Evolutionary conservation across 1,139 yeast species (phyloP).

Genomic region (Yamadazyma membranifaciens): DNA sequence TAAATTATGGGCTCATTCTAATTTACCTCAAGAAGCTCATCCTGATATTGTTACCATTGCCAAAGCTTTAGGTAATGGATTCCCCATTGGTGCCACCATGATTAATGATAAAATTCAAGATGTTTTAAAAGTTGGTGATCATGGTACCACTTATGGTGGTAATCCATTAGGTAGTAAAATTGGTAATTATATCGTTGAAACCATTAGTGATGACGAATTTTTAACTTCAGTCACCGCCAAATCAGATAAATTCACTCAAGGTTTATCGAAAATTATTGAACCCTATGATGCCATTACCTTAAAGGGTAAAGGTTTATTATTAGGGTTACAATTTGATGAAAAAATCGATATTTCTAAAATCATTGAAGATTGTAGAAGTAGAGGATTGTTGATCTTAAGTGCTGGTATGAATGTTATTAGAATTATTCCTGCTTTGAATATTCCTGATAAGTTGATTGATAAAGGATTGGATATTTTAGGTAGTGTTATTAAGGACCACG

Average conservation of each 20-base stretch:
- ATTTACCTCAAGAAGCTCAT: slow-evolving; percentile 71
- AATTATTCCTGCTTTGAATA: slow-evolving; percentile 89
- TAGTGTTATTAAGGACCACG: slow-evolving; percentile 1
- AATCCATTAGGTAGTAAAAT: slow-evolving; percentile 88
- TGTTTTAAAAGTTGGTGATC: slow-evolving; percentile 83
- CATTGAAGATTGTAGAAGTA: slow-evolving; percentile 66
- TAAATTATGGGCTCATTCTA: slow-evolving; percentile 86
- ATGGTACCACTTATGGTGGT: slow-evolving; percentile 98
- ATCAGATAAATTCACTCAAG: slow-evolving; percentile 51
- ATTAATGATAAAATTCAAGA: slow-evolving; percentile 75
- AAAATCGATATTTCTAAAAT: slow-evolving; percentile 63
- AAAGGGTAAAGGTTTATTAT: slow-evolving; percentile 84
- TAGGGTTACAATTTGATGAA: slow-evolving; percentile 72
- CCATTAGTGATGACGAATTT: slow-evolving; percentile 60
- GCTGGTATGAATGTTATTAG: slow-evolving; percentile 91
- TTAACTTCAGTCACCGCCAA: slow-evolving; percentile 58
- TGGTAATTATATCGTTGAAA: slow-evolving; percentile 71
- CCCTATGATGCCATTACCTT: slow-evolving; percentile 59
- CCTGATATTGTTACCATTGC: slow-evolving; percentile 96
- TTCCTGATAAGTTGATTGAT: slow-evolving; percentile 63
- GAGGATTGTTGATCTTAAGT: slow-evolving; percentile 79
- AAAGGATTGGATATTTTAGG: slow-evolving; percentile 70
- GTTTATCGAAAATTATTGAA: slow-evolving; percentile 51
- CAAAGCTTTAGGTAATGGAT: slow-evolving; percentile 96
- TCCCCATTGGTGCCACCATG: slow-evolving; percentile 94